phyloP scores from a whole-genome alignment of 306 rosid species.

The Vigna angularis region DNA sequence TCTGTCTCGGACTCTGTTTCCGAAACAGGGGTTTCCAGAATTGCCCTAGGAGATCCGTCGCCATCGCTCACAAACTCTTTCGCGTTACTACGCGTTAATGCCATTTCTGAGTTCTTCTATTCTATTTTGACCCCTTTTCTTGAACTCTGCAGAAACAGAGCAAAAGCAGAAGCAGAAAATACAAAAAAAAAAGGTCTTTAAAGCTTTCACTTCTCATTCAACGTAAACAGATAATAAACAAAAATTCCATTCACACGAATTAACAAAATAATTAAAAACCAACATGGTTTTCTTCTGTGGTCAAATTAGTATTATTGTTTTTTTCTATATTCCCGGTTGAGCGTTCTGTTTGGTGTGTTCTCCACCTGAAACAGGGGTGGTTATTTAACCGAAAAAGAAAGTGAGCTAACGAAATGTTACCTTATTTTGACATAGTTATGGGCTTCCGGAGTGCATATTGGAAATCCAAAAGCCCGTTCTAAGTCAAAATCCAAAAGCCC shows the following conservation, averaged over 20 bases:
- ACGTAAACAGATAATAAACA: background rate
- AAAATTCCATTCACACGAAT: background rate
- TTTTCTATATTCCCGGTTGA: background rate
- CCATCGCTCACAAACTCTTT: slow-evolving; percentile 47
- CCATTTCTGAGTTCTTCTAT: slow-evolving; percentile 48
- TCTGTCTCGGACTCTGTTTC: slow-evolving; percentile 69
- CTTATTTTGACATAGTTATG: slow-evolving; percentile 49
- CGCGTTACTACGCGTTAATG: background rate
- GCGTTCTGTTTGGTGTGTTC: background rate
- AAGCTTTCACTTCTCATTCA: background rate
- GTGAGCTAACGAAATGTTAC: slow-evolving; percentile 40
- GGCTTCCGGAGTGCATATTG: background rate
- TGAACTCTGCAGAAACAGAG: slow-evolving; percentile 35
- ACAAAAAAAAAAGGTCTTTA: background rate
- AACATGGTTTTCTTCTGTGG: background rate
- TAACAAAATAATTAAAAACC: background rate
- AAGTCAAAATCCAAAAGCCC: too few species aligned
- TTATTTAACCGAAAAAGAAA: background rate
- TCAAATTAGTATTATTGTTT: background rate
- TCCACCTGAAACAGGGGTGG: slow-evolving; percentile 17
- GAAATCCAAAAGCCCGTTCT: background rate
- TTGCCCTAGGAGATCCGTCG: slow-evolving; percentile 74
- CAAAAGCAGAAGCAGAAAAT: background rate
- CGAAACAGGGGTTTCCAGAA: slow-evolving; percentile 62
- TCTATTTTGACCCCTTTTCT: slow-evolving; percentile 15